phyloP scores from a whole-genome alignment of 1,284 basidiomycete genomes.

The Apiotrichum sp. region DNA sequence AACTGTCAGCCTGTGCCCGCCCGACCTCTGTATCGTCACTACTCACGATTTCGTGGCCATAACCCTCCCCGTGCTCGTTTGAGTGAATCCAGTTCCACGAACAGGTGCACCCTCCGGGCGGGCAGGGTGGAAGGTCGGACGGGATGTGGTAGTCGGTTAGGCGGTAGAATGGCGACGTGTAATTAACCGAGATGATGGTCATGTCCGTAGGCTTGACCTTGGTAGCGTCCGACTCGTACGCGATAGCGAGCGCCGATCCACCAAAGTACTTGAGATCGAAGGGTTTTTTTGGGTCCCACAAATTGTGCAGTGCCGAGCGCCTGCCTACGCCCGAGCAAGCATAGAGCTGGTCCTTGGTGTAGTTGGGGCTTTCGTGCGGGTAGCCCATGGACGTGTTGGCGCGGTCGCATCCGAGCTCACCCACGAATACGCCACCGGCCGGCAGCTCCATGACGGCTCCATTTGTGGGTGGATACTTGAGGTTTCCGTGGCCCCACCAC shows the following conservation, averaged over 20 bases:
- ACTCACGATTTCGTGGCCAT: not conserved
- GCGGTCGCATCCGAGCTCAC: constrained; percentile 13
- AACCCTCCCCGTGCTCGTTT: not conserved
- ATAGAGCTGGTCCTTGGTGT: not conserved
- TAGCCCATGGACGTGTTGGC: not conserved
- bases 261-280: constrained; percentile 1
- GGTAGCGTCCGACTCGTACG: constrained; percentile 9
- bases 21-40: no score
- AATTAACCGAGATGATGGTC: constrained; percentile 63
- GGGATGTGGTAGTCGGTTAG: not conserved
- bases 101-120: constrained; percentile 60
- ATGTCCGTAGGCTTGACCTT: constrained; percentile 60
- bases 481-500: constrained; percentile 59
- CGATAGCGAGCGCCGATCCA: constrained; percentile 14
- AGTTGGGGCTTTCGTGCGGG: not conserved
- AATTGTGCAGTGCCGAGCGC: not conserved
- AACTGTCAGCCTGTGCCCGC: not conserved
- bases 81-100: constrained; percentile 49
- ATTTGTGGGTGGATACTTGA: constrained; percentile 5
- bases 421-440: not conserved
- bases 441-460: constrained; percentile 8
- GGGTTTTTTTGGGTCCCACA: not conserved
- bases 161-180: constrained; percentile 38
- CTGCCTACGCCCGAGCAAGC: not conserved
- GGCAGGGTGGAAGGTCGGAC: constrained; percentile 59